Percentiles rank a stretch among this genome's conserved stretches.
These are phyloP conservation scores for Trypanosoma cruzi DNA, from an alignment of 208 protist species.

Conservation along the genomic window DNA sequence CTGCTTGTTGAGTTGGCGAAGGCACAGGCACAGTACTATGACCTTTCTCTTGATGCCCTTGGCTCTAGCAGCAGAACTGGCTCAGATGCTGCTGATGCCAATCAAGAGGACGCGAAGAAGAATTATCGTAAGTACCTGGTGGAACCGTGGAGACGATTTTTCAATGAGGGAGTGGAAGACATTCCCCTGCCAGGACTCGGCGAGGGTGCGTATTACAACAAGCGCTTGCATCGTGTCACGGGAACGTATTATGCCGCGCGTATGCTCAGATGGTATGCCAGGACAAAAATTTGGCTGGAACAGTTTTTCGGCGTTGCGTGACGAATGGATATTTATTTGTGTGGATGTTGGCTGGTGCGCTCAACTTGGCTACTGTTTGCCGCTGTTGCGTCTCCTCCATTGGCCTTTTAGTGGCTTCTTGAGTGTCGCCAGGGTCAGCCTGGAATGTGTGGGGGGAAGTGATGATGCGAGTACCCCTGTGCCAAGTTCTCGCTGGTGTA, in stretches of 20 bases:
- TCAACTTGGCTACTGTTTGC: no score
- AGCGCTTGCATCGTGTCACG: conserved; percentile 59
- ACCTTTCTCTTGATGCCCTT: conserved; percentile 12
- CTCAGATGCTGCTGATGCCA: neutral
- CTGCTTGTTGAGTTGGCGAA: conserved; percentile 7
- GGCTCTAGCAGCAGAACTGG: neutral
- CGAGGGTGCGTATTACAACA: conserved; percentile 70
- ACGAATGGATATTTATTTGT: conserved; percentile 2
- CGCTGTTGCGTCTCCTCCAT: no score
- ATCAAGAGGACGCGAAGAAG: conserved; percentile 9
- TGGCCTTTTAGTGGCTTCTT: no score
- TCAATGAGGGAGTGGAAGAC: conserved; percentile 20
- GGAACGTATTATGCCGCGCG: conserved; percentile 46
- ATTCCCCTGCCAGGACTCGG: conserved; percentile 34
- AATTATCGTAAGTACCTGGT: conserved; percentile 35
- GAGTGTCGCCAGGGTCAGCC: no score
- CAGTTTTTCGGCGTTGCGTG: conserved; percentile 4
- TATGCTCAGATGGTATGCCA: conserved; percentile 26
- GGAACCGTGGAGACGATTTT: conserved; percentile 56
- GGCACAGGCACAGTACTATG: conserved; percentile 23
- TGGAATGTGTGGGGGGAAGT: neutral
- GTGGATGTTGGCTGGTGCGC: no score
- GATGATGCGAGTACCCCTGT: neutral
- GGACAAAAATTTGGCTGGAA: conserved; percentile 2
- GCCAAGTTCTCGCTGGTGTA: neutral